phyloP scores from a whole-genome alignment of 208 protist species.

The Novymonas esmeraldas region DNA sequence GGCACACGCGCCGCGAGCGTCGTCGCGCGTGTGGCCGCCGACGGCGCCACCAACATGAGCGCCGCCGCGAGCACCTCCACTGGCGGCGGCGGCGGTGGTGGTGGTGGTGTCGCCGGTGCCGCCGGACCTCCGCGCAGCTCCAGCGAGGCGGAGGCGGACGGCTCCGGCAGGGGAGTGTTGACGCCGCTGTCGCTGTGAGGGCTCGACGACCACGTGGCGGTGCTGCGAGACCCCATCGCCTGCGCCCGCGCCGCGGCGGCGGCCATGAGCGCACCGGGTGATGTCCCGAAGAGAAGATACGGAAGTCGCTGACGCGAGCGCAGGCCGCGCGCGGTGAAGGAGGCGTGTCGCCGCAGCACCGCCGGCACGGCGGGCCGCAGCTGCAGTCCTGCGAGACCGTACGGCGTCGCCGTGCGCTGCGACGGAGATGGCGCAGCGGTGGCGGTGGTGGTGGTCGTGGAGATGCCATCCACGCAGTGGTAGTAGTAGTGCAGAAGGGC shows the following conservation, averaged over 20 bases:
- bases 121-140: neutral
- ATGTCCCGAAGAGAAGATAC: slow-evolving; percentile 16
- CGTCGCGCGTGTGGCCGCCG: slow-evolving; percentile 2
- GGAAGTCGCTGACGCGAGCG: slow-evolving; percentile 16
- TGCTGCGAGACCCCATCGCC: slow-evolving; percentile 1
- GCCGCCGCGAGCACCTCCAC: slow-evolving; percentile 12
- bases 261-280: neutral
- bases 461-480: neutral
- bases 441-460: neutral
- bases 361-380: neutral
- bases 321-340: neutral
- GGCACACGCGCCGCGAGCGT: slow-evolving; percentile 12
- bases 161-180: neutral
- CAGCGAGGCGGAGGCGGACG: neutral
- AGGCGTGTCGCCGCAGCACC: neutral
- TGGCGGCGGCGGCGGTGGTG: neutral
- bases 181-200: neutral
- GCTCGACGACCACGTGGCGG: neutral
- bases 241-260: slow-evolving; percentile 4
- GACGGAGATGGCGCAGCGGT: neutral
- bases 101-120: neutral
- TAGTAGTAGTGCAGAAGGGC: slow-evolving; percentile 21
- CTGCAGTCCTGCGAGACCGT: neutral
- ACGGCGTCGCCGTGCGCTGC: neutral
- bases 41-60: slow-evolving; percentile 8